Conservation (phyloP, 2,329 filamentous ascomycete species). For the Apiospora marii region DNA sequence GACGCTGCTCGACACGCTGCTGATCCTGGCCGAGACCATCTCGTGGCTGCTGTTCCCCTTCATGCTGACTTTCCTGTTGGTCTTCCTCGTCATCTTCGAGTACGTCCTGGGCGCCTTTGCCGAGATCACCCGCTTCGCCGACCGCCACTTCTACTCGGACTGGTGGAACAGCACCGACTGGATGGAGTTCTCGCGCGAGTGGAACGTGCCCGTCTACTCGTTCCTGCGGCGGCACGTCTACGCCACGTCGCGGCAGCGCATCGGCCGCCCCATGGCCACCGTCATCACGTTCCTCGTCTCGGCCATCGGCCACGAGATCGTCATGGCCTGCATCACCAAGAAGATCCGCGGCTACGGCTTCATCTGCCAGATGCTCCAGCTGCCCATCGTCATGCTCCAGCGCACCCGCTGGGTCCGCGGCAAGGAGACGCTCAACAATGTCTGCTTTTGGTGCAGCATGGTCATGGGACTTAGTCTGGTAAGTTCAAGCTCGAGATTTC, state of each 20-base stretch:
- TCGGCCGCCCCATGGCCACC: conserved; percentile 81
- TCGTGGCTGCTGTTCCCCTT: conserved; percentile 94
- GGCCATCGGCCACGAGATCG: conserved; percentile 88
- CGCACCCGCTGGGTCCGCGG: conserved; percentile 78
- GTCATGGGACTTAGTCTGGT: conserved; percentile 85
- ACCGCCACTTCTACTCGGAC: conserved; percentile 89
- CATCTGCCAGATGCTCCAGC: conserved; percentile 92
- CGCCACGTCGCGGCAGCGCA: conserved; percentile 77
- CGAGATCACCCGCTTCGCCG: conserved; percentile 91
- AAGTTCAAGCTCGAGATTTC: conserved; percentile 31
- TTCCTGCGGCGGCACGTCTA: conserved; percentile 97
- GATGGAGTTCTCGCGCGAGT: conserved; percentile 95
- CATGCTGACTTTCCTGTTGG: conserved; percentile 93
- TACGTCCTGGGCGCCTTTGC: conserved; percentile 94
- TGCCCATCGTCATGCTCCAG: conserved; percentile 94
- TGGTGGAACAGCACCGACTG: conserved; percentile 84
- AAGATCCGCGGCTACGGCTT: conserved; percentile 96
- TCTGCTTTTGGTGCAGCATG: conserved; percentile 93
- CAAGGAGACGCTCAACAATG: conserved; percentile 82
- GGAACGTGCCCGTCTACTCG: conserved; percentile 97
- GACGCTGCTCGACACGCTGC: conserved; percentile 68
- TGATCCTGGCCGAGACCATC: conserved; percentile 89
- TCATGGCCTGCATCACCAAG: conserved; percentile 98
- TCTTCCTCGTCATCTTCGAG: conserved; percentile 98
- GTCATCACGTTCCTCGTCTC: conserved; percentile 91